Conservation (phyloP, 768 basidiomycete genomes). For the Myochromella boudieri region DNA sequence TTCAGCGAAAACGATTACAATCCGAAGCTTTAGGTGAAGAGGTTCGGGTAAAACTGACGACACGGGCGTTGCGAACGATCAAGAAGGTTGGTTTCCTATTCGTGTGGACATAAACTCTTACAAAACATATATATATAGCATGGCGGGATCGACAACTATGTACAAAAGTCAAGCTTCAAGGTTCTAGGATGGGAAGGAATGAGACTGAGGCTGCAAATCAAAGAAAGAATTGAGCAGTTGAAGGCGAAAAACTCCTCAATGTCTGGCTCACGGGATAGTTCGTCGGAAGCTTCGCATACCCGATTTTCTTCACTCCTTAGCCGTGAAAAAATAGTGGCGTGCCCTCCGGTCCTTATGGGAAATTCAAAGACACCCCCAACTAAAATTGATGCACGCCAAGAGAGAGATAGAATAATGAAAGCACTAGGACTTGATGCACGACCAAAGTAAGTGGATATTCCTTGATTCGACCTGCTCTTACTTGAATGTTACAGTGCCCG, state of each 20-base stretch:
- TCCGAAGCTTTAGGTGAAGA: constrained; percentile 62
- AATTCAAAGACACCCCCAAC: constrained; percentile 4
- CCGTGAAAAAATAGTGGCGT: too few species aligned
- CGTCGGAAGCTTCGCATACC: too few species aligned
- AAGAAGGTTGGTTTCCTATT: constrained; percentile 70
- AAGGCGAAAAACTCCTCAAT: neutral
- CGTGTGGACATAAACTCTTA: constrained; percentile 1
- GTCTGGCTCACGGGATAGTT: neutral
- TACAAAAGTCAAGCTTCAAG: constrained; percentile 44
- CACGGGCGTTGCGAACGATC: constrained; percentile 76
- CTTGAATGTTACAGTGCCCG: constrained; percentile 5
- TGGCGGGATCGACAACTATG: constrained; percentile 72
- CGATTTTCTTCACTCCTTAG: too few species aligned
- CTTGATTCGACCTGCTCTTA: too few species aligned
- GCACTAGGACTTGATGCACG: constrained; percentile 21
- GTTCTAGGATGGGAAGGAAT: constrained; percentile 46
- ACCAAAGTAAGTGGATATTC: constrained; percentile 12
- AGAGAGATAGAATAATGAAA: constrained; percentile 23
- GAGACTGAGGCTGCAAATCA: constrained; percentile 42
- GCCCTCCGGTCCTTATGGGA: neutral
- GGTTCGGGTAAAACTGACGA: constrained; percentile 70
- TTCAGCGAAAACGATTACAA: constrained; percentile 72
- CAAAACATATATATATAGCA: constrained; percentile 34
- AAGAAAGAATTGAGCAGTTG: constrained; percentile 14
- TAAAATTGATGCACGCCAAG: constrained; percentile 18